These are phyloP conservation scores for Jatropha curcas DNA, from an alignment of 345 rosid genomes.

Conservation along the genomic window DNA sequence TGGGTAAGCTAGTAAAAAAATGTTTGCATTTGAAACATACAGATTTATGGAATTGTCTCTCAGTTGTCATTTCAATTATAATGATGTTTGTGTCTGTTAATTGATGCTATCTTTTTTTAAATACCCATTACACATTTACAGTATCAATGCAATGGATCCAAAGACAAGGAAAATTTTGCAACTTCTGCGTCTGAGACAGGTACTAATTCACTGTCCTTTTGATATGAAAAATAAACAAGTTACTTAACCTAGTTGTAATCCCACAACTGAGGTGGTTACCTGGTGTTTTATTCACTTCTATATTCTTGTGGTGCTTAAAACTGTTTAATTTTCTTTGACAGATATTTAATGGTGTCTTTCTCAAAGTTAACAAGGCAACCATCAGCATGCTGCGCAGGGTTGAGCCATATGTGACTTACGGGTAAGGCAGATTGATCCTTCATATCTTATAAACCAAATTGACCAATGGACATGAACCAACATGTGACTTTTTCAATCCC, in stretches of 20 bases:
- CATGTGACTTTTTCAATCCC: background rate
- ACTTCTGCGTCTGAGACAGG: slow-evolving; percentile 94
- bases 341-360: slow-evolving; percentile 90
- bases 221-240: background rate
- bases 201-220: background rate
- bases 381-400: slow-evolving; percentile 80
- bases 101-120: background rate
- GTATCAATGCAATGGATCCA: slow-evolving; percentile 89
- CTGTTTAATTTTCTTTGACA: slow-evolving; percentile 22
- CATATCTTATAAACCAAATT: background rate
- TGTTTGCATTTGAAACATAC: background rate
- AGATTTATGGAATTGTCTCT: background rate
- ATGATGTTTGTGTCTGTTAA: background rate
- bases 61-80: too few species aligned
- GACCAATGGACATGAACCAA: too few species aligned
- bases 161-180: slow-evolving; percentile 82
- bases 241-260: too few species aligned
- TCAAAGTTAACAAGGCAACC: slow-evolving; percentile 69
- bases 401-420: slow-evolving; percentile 83
- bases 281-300: background rate
- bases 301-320: background rate
- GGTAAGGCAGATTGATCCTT: slow-evolving; percentile 40
- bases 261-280: background rate
- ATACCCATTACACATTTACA: slow-evolving; percentile 16
- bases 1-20: slow-evolving; percentile 6